Conservation (phyloP, 106 monocot genomes). For the Dioscorea dumetorum region DNA sequence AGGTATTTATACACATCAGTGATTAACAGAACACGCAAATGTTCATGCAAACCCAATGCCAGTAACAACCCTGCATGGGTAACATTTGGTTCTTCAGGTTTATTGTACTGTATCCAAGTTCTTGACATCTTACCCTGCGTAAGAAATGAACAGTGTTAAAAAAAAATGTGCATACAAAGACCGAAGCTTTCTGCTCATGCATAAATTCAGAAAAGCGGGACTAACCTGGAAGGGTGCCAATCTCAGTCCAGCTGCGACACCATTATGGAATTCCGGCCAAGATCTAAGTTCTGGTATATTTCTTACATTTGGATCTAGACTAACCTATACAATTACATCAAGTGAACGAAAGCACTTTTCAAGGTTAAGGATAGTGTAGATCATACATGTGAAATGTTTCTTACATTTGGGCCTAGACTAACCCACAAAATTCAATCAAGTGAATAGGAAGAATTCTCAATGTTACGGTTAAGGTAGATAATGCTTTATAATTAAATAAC, state of each 20-base stretch:
- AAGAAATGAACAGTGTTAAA: slow-evolving; percentile 1
- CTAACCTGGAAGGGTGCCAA: slow-evolving; percentile 87
- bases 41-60: slow-evolving; percentile 85
- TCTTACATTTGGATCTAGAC: slow-evolving; percentile 81
- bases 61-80: slow-evolving; percentile 90
- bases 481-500: too few relatives aligned
- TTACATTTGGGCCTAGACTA: slow-evolving; percentile 79
- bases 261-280: slow-evolving; percentile 99
- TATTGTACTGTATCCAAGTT: slow-evolving; percentile 90
- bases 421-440: slow-evolving; percentile 33
- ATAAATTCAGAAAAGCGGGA: slow-evolving; percentile 1
- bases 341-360: neutral
- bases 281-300: slow-evolving; percentile 68
- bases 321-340: slow-evolving; percentile 42
- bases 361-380: too few relatives aligned
- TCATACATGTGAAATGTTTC: slow-evolving; percentile 42
- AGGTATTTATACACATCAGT: slow-evolving; percentile 79
- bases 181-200: neutral
- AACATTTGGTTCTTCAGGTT: slow-evolving; percentile 74
- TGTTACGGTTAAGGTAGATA: too few relatives aligned
- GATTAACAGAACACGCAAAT: slow-evolving; percentile 66
- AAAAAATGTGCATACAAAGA: neutral
- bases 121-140: slow-evolving; percentile 83
- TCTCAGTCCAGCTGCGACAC: slow-evolving; percentile 93
- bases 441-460: neutral